These are phyloP conservation scores for Suillus weaverae DNA, from an alignment of 768 basidiomycete species.

Conservation along the genomic window DNA sequence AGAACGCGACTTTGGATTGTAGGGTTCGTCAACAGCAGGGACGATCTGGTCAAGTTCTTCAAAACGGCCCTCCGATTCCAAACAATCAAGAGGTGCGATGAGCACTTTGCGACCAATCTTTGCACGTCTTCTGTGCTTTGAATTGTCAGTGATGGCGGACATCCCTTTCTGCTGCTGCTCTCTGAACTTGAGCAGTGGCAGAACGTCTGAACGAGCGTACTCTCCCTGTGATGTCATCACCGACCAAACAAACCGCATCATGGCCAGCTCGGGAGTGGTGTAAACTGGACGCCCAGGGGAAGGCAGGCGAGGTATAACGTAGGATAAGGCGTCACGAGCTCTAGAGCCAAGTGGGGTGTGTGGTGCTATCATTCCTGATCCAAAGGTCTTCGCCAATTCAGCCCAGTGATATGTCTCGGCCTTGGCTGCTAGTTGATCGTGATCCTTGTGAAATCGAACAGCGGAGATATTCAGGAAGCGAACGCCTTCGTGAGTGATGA, in stretches of 20 bases:
- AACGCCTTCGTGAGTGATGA: slow-evolving; percentile 30
- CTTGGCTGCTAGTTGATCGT: slow-evolving; percentile 24
- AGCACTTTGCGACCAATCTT: slow-evolving; percentile 17
- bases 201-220: neutral
- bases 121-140: neutral
- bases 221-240: slow-evolving; percentile 16
- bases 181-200: slow-evolving; percentile 1
- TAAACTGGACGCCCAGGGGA: slow-evolving; percentile 22
- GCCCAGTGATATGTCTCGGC: slow-evolving; percentile 21
- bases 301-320: slow-evolving; percentile 29
- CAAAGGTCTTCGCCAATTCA: slow-evolving; percentile 22
- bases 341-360: neutral
- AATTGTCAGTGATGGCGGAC: neutral
- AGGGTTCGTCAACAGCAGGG: neutral
- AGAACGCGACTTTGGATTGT: neutral
- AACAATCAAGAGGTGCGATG: slow-evolving; percentile 16
- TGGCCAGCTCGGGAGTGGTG: slow-evolving; percentile 18
- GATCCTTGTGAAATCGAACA: slow-evolving; percentile 21
- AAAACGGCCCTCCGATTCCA: neutral
- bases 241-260: slow-evolving; percentile 25
- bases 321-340: slow-evolving; percentile 12
- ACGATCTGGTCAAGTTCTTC: slow-evolving; percentile 2
- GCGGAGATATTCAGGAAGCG: slow-evolving; percentile 25
- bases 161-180: neutral
- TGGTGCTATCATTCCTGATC: slow-evolving; percentile 4